Base-by-base conservation (phyloP, 2,329 filamentous ascomycete genomes). In the Ciborinia camelliae region DNA sequence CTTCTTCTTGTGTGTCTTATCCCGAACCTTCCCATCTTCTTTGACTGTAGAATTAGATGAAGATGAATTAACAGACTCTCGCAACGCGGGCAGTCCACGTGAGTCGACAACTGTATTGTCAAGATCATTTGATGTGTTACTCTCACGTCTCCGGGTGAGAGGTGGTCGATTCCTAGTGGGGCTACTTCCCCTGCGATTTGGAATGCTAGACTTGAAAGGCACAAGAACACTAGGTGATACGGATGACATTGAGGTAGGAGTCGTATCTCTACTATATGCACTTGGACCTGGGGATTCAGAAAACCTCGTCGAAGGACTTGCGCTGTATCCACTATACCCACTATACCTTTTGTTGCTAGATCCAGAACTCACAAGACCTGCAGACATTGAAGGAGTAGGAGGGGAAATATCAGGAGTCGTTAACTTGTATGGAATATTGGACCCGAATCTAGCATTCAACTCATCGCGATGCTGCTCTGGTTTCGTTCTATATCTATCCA, bases 161-260 rank as follows among this genome's bases (percentile, higher is more conserved):
- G 86, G 86, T 12, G 86, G 86, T 66, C 86, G 80, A 59, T 79
- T 84, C 66, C 81, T 76, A 55, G 81, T 78, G 54, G 82, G 85
- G 71, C 84, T 88, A 63, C 77, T 77, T 74, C 86, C 84, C 70
- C 81, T 81, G 55, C 73, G 54, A 55, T 82, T 81, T n/a, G 79
- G 75, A 58, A 79, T 77, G 32, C 75, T 70, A 23, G 68, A 51
- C 41, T 73, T 74, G 18, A 81, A 69, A 73, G 80, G 67, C 77
- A 80, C 67, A 75, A 85, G 76, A 5, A 88, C 75, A 3, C 85
- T 83, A 4, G 90, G 88, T 20, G 89, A 92, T 71, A 89, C 88
- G 1, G 90, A 92, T 9, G 87, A 89, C 68, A 90, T 87, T 12
- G 90, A 92, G 5, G 89, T 92, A 8, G 90, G 90, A 3, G 90